Evolutionary conservation across 2,329 filamentous ascomycete genomes (phyloP).

Genomic region (Cyphellophora attinorum): DNA sequence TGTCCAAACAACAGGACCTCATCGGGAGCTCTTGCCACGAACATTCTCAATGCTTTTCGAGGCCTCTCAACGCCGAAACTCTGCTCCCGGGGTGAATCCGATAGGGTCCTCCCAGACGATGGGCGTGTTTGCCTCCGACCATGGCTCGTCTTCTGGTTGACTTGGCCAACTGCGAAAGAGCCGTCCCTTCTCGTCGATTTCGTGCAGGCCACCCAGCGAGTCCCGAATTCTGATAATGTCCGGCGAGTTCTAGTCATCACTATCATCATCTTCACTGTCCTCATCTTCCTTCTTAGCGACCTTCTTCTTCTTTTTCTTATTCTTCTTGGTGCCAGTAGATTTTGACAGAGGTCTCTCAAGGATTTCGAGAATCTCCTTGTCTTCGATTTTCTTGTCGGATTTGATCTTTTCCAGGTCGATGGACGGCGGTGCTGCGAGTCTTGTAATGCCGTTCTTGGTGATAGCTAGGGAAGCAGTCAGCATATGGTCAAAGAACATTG

Average conservation of each 20-base stretch:
- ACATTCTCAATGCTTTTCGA: too few relatives aligned
- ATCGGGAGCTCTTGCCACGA: too few relatives aligned
- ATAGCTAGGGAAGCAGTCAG: conserved; percentile 52
- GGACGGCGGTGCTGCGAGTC: conserved; percentile 66
- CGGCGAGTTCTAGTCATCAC: conserved; percentile 27
- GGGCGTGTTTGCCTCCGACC: too few relatives aligned
- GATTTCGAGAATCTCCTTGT: conserved; percentile 91
- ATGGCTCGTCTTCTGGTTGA: too few relatives aligned
- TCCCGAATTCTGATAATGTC: conserved; percentile 29
- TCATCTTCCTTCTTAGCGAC: conserved; percentile 38
- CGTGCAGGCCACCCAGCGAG: too few relatives aligned
- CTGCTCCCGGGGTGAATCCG: too few relatives aligned
- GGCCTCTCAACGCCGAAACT: too few relatives aligned
- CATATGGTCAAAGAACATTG: too few relatives aligned
- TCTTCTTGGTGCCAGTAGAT: conserved; percentile 59
- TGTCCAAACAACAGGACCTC: too few relatives aligned
- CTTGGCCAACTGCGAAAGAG: too few relatives aligned
- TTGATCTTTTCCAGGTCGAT: conserved; percentile 75
- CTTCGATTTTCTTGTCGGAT: conserved; percentile 95
- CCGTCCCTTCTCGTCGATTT: too few relatives aligned
- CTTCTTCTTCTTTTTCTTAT: conserved; percentile 90
- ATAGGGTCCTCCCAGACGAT: too few relatives aligned
- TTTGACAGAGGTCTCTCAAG: conserved; percentile 73
- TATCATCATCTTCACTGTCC: conserved; percentile 28
- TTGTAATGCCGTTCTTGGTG: conserved; percentile 92